These are phyloP conservation scores for Lachnellula suecica DNA, from an alignment of 2,329 filamentous ascomycete genomes.

Conservation along the genomic window DNA sequence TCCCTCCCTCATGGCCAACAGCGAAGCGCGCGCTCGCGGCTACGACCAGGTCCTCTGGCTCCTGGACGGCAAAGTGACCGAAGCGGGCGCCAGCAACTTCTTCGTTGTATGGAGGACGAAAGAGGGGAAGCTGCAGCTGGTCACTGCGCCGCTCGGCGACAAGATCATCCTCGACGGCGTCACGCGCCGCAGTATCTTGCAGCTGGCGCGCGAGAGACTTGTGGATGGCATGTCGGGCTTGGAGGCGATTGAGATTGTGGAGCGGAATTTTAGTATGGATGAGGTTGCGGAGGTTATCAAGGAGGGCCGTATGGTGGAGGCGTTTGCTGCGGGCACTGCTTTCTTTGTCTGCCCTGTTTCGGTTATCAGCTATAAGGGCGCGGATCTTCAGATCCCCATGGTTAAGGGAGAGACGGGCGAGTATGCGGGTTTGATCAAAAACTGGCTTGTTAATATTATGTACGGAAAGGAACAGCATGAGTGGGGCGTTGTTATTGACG, in stretches of 20 bases:
- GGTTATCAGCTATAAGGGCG: conserved; percentile 64
- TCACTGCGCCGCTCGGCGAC: conserved; percentile 82
- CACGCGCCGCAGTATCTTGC: conserved; percentile 77
- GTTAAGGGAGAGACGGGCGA: conserved; percentile 51
- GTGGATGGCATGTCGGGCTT: conserved; percentile 37
- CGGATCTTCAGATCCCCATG: conserved; percentile 63
- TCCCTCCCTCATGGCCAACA: conserved; percentile 75
- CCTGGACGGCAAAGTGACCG: conserved; percentile 79
- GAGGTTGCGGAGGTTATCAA: conserved; percentile 71
- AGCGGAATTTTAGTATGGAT: conserved; percentile 78
- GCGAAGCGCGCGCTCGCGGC: conserved; percentile 69
- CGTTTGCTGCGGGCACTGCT: conserved; percentile 85
- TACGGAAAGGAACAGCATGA: conserved; percentile 64
- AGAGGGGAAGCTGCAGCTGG: conserved; percentile 64
- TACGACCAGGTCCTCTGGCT: conserved; percentile 95
- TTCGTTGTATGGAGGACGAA: conserved; percentile 76
- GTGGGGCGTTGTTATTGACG: conserved; percentile 68
- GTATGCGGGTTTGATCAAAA: conserved; percentile 63
- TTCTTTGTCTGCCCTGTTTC: conserved; percentile 72
- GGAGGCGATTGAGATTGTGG: conserved; percentile 66
- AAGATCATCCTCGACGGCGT: conserved; percentile 86
- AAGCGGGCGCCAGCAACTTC: conserved; percentile 91
- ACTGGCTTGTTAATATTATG: conserved; percentile 71
- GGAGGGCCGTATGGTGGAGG: conserved; percentile 78
- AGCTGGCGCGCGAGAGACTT: conserved; percentile 67